Evolutionary conservation across 495 filamentous ascomycete species (phyloP).

Genomic region (Aspergillus ellipticus): DNA sequence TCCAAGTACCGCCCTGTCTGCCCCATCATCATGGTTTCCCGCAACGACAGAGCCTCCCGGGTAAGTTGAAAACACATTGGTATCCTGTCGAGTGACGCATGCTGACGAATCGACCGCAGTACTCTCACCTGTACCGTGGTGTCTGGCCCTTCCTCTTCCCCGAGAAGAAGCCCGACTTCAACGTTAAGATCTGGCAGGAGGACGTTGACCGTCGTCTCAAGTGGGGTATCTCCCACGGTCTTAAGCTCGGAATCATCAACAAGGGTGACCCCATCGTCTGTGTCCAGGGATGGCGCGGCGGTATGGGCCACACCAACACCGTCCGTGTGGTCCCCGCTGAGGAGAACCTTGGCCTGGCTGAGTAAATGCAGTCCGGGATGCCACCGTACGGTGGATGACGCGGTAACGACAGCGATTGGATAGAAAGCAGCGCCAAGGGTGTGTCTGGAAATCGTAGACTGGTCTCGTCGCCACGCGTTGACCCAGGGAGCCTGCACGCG

Average conservation of each 20-base stretch:
- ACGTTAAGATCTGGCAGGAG: constrained; percentile 86
- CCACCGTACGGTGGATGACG: constrained; percentile 15
- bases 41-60: constrained; percentile 74
- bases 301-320: constrained; percentile 97
- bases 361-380: constrained; percentile 26
- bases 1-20: constrained; percentile 98
- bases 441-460: constrained; percentile 17
- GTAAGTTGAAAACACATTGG: constrained; percentile 36
- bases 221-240: constrained; percentile 85
- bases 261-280: constrained; percentile 86
- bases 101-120: constrained; percentile 39
- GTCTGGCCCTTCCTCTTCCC: constrained; percentile 96
- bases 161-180: constrained; percentile 91
- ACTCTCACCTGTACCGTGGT: constrained; percentile 92
- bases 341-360: constrained; percentile 55
- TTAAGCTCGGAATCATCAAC: constrained; percentile 76
- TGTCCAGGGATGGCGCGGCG: constrained; percentile 96
- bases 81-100: neutral
- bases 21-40: constrained; percentile 97
- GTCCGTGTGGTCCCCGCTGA: constrained; percentile 67
- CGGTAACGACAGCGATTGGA: constrained; percentile 21
- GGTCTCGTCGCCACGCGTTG: constrained; percentile 5
- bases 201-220: constrained; percentile 95
- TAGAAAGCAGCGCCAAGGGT: constrained; percentile 8
- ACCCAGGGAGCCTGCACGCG: constrained; percentile 8